Conservation (phyloP, 148 eudicot species). For the Camellia sinensis region DNA sequence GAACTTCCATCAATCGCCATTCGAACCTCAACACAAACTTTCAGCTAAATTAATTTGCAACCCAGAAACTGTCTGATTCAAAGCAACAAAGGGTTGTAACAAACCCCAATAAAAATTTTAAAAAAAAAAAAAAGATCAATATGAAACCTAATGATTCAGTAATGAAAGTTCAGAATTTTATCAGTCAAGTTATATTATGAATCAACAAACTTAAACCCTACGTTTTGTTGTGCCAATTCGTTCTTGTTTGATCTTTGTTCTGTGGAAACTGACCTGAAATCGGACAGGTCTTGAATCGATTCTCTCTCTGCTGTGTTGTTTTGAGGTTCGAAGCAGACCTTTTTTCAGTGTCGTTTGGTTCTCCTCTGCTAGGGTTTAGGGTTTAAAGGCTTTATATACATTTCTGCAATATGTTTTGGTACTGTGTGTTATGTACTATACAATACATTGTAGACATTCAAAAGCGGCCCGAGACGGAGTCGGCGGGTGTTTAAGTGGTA, state of each 20-base stretch:
- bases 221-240: neutral
- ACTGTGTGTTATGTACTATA: neutral
- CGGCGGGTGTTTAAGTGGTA: neutral
- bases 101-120: neutral
- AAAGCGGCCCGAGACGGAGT: neutral
- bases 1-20: constrained; percentile 53
- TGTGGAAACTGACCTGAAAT: neutral
- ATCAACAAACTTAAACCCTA: neutral
- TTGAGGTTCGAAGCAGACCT: neutral
- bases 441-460: neutral
- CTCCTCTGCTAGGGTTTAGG: constrained; percentile 5
- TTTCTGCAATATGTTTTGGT: neutral
- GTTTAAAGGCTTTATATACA: neutral
- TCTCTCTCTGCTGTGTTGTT: neutral
- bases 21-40: neutral
- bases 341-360: neutral
- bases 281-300: neutral
- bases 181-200: neutral
- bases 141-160: neutral
- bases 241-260: neutral
- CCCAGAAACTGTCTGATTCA: neutral
- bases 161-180: neutral
- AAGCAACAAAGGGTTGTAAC: neutral
- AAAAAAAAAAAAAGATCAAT: neutral
- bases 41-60: neutral